Evolutionary conservation across 768 basidiomycete genomes (phyloP).

Genomic region (Boletus insuetus): DNA sequence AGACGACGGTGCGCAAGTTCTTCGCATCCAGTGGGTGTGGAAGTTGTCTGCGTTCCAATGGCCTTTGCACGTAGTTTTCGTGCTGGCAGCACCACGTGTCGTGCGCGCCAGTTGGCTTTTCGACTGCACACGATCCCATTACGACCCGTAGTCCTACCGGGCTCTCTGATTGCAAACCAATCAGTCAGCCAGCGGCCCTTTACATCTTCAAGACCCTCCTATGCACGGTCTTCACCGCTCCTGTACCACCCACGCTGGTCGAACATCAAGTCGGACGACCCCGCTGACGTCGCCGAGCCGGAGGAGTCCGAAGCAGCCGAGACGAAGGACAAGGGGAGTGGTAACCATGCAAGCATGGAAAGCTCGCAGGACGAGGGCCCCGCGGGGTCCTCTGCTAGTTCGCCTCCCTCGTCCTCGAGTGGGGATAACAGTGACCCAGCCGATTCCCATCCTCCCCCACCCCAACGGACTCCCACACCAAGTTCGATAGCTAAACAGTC

Average conservation of each 20-base stretch:
- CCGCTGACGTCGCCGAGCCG: constrained; percentile 20
- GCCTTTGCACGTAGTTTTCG: constrained; percentile 20
- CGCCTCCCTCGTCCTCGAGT: constrained; percentile 39
- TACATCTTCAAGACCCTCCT: constrained; percentile 19
- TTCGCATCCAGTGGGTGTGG: constrained; percentile 8
- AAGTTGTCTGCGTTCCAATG: constrained; percentile 23
- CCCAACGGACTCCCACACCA: constrained; percentile 35
- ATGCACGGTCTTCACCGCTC: constrained; percentile 32
- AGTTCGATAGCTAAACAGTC: constrained; percentile 79
- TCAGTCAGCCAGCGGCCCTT: constrained; percentile 24
- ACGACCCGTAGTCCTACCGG: constrained; percentile 3
- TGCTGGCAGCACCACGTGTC: constrained; percentile 6
- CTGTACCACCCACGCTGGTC: constrained; percentile 38
- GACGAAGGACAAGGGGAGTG: constrained; percentile 11
- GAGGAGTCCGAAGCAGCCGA: constrained; percentile 28
- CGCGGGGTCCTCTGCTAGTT: constrained; percentile 30
- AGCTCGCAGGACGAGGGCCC: constrained; percentile 32
- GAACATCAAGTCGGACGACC: constrained; percentile 34
- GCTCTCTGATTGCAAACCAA: constrained; percentile 4
- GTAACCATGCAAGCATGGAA: constrained; percentile 22
- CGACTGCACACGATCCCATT: constrained; percentile 13
- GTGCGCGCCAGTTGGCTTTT: constrained; percentile 11
- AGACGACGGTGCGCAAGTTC: neutral
- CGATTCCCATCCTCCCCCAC: constrained; percentile 39
- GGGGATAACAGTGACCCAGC: constrained; percentile 37